phyloP scores from a whole-genome alignment of 2,329 filamentous ascomycete genomes.

The Aspergillus tubingensis region DNA sequence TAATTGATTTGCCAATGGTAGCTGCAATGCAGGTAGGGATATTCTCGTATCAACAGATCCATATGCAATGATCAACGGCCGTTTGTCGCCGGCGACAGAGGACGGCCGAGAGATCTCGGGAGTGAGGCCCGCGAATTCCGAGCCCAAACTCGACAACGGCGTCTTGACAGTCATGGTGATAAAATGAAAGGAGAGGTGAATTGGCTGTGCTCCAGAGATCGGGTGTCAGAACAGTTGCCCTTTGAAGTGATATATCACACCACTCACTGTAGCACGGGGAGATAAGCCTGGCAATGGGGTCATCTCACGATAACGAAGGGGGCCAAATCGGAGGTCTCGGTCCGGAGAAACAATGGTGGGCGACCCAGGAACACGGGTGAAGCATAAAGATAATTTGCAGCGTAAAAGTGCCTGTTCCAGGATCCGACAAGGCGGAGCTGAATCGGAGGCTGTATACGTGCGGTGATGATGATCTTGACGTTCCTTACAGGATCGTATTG shows the following conservation, averaged over 20 bases:
- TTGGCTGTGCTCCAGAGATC: not conserved
- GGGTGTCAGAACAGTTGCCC: not conserved
- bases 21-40: not conserved
- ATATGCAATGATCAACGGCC: not conserved
- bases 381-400: not conserved
- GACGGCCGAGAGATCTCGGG: not conserved
- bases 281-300: not conserved
- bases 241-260: conserved; percentile 1
- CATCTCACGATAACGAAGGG: not conserved
- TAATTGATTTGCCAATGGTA: not conserved
- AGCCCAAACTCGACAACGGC: conserved; percentile 1
- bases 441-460: not conserved
- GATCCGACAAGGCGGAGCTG: not conserved
- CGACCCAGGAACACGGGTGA: not conserved
- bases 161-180: not conserved
- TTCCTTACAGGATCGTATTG: not conserved
- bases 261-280: not conserved
- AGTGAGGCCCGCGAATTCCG: conserved; percentile 1
- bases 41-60: not conserved
- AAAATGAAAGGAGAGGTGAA: not conserved
- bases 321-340: not conserved
- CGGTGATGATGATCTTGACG: not conserved
- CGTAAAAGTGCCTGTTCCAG: not conserved
- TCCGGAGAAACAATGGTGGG: not conserved
- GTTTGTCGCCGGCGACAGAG: conserved; percentile 1